Conservation (phyloP, 1,284 basidiomycete species). For the Rhodotorula mucilaginosa region DNA sequence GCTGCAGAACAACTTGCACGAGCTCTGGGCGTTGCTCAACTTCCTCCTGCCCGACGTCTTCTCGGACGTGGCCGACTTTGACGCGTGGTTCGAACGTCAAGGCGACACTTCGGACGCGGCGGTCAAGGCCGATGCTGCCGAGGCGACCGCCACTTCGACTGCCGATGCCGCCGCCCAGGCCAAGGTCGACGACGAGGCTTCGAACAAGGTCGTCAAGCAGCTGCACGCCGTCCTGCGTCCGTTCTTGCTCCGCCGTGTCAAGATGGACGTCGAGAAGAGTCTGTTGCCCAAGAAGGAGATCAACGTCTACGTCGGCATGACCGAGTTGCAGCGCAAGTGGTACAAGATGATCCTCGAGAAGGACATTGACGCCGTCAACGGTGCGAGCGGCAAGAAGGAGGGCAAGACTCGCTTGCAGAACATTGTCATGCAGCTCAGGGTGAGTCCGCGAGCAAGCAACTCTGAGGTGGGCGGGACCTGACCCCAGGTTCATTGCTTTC, state of each 20-base stretch:
- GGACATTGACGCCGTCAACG: conserved; percentile 98
- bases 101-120: conserved; percentile 29
- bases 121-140: conserved; percentile 18
- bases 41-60: conserved; percentile 53
- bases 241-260: conserved; percentile 91
- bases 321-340: conserved; percentile 99
- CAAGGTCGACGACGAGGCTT: conserved; percentile 55
- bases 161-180: conserved; percentile 27
- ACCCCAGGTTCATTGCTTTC: too few relatives aligned
- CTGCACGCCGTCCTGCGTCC: conserved; percentile 95
- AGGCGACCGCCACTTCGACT: conserved; percentile 7
- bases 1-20: conserved; percentile 91
- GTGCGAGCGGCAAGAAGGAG: conserved; percentile 91
- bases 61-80: conserved; percentile 58
- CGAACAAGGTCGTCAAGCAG: conserved; percentile 89
- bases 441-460: conserved; percentile 35
- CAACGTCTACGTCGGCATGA: conserved; percentile 96
- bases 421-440: conserved; percentile 93
- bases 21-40: conserved; percentile 87
- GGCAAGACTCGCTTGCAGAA: conserved; percentile 97
- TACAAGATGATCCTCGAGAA: conserved; percentile 94
- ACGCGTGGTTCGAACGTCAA: conserved; percentile 76
- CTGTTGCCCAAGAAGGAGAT: conserved; percentile 98
- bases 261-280: conserved; percentile 95
- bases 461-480: background rate